Base-by-base conservation (phyloP, 108 stramenopile genomes). In the Skeletonema tropicum region DNA sequence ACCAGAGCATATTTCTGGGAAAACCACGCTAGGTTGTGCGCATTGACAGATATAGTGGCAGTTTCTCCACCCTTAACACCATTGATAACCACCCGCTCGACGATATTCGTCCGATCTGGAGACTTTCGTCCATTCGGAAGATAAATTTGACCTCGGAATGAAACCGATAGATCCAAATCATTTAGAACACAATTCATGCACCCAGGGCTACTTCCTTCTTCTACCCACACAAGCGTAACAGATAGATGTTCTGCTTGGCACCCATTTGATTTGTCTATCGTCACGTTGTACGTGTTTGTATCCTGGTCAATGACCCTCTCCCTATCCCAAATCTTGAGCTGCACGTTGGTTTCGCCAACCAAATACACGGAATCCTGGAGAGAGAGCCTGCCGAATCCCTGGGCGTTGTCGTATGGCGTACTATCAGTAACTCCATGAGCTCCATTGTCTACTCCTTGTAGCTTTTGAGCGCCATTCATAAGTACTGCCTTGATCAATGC, bases 401-500 rank as follows among this genome's bases (percentile, higher is more conserved):
- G 78, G 31, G 75, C 65, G 21, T 63, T 75, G 60, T 88, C 83
- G 60, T 87, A 88, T 14, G 21, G 46, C 21, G 15, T 10, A 7
- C 66, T 62, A 6, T 75, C 46, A 12, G 76, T 65, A 41, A 60
- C 67, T 13, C 45, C 77, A 3, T 55, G 59, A 10, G 35, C 26
- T 41, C 58, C 83, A 60, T 72, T 78, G 60, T 79, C 78, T 38
- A 69, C 66, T 41, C 77, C 66, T 19, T 33, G 39, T 45, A 71
- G 25, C 19, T 6, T 45, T 67, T 81, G 77, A 1, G 85, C 90
- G 11, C 86, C 79, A 41, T 87, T 77, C 60, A 91, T 76, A 9
- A 91, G 58, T 57, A 86, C 74, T 55, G 89, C 89, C 71, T 91
- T 91, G 1, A 91, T 48, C 4, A 90, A 77, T 11, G 84, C 77